These are phyloP conservation scores for Eutrema yunnanense DNA, from an alignment of 345 rosid genomes.

Conservation along the genomic window DNA sequence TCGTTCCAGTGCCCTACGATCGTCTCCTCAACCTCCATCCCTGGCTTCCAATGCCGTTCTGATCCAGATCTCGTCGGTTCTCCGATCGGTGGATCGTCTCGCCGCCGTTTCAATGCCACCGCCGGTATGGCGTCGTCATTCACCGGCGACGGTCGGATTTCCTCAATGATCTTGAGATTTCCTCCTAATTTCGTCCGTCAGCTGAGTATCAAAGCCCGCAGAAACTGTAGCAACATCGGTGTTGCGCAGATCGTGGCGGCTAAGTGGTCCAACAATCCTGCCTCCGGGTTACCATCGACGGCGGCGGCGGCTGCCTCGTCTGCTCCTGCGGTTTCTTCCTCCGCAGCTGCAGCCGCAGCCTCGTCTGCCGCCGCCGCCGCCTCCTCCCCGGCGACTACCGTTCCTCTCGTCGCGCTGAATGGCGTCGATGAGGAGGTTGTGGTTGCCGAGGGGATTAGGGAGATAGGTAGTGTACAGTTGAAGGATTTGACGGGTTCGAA, in stretches of 20 bases:
- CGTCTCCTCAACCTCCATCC: conserved; percentile 23
- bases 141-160: conserved; percentile 54
- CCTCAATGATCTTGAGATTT: conserved; percentile 71
- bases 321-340: conserved; percentile 35
- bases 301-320: conserved; percentile 50
- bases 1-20: conserved; percentile 33
- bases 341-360: conserved; percentile 26
- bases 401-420: conserved; percentile 34
- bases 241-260: conserved; percentile 99
- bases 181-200: conserved; percentile 98
- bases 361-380: conserved; percentile 34
- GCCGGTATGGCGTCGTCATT: conserved; percentile 14
- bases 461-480: conserved; percentile 49
- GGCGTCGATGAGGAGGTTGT: conserved; percentile 35
- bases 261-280: conserved; percentile 71
- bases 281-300: conserved; percentile 41
- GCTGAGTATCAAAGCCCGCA: conserved; percentile 88
- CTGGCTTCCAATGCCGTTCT: conserved; percentile 66
- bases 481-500: conserved; percentile 26
- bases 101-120: conserved; percentile 20
- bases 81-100: conserved; percentile 33
- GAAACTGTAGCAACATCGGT: conserved; percentile 99
- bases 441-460: conserved; percentile 39
- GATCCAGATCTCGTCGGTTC: conserved; percentile 56
- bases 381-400: conserved; percentile 37